Evolutionary conservation across 805 yeast species (phyloP).

Genomic region (Kodamaea sagamina): DNA sequence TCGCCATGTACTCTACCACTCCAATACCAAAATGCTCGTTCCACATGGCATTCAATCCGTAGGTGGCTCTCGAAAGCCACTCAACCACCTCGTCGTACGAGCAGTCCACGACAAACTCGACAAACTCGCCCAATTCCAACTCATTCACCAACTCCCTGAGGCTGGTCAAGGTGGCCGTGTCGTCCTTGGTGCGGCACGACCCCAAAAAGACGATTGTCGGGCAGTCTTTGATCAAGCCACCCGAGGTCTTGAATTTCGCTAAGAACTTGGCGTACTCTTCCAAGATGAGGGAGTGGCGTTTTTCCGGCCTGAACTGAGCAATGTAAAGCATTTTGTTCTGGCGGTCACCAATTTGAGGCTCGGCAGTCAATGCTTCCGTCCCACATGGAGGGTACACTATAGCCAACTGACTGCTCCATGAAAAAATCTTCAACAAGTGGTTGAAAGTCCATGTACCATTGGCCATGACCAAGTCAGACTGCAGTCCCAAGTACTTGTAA

Average conservation of each 20-base stretch:
- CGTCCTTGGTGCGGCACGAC: slow-evolving; percentile 71
- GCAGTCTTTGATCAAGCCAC: slow-evolving; percentile 16
- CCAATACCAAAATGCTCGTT: slow-evolving; percentile 99
- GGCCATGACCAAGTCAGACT: slow-evolving; percentile 64
- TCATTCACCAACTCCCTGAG: slow-evolving; percentile 46
- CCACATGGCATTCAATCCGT: slow-evolving; percentile 98
- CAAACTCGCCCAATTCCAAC: slow-evolving; percentile 29
- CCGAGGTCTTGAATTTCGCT: slow-evolving; percentile 19
- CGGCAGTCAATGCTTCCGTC: slow-evolving; percentile 47
- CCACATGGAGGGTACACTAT: slow-evolving; percentile 91
- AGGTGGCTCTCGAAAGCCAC: slow-evolving; percentile 56
- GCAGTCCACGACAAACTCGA: slow-evolving; percentile 71
- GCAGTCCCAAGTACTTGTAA: slow-evolving; percentile 68
- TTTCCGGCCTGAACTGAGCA: slow-evolving; percentile 96
- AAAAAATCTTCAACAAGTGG: slow-evolving; percentile 73
- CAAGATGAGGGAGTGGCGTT: slow-evolving; percentile 76
- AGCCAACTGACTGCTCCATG: slow-evolving; percentile 36
- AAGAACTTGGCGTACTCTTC: slow-evolving; percentile 62
- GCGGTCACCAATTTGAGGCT: slow-evolving; percentile 25
- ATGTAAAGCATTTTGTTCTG: slow-evolving; percentile 53
- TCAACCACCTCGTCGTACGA: slow-evolving; percentile 62
- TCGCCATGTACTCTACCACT: slow-evolving; percentile 86
- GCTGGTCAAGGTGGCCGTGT: slow-evolving; percentile 56
- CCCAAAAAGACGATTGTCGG: slow-evolving; percentile 80
- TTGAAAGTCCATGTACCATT: slow-evolving; percentile 92